phyloP scores from a whole-genome alignment of 106 monocot genomes.

The Narthecium ossifragum region DNA sequence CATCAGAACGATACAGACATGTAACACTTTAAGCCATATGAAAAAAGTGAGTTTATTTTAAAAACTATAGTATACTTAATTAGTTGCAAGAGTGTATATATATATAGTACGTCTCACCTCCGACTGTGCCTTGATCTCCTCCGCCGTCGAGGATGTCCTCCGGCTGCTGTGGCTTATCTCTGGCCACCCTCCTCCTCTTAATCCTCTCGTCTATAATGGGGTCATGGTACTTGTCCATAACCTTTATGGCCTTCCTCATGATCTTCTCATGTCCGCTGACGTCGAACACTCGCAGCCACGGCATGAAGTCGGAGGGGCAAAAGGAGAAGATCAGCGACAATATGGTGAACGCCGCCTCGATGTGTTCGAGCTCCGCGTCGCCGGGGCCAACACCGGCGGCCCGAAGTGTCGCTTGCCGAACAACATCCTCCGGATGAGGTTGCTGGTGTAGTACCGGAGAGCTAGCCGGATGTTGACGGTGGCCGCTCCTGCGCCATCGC shows the following conservation, averaged over 20 bases:
- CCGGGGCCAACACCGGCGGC: conserved; percentile 8
- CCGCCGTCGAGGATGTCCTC: conserved; percentile 20
- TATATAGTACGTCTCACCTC: conserved; percentile 3
- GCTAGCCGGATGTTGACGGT: not conserved
- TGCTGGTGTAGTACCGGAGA: conserved; percentile 5
- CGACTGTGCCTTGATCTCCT: conserved; percentile 31
- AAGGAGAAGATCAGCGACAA: conserved; percentile 8
- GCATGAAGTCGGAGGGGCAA: conserved; percentile 19
- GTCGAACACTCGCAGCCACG: conserved; percentile 16
- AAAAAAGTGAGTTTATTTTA: too few species aligned
- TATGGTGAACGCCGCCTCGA: conserved; percentile 12
- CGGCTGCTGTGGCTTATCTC: not conserved
- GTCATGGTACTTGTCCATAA: conserved; percentile 12
- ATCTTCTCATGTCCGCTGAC: conserved; percentile 26
- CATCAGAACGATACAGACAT: not conserved
- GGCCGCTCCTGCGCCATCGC: not conserved
- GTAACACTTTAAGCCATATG: too few species aligned
- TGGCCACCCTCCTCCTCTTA: not conserved
- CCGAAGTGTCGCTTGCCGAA: conserved; percentile 19
- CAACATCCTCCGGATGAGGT: conserved; percentile 18
- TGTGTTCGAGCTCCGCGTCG: conserved; percentile 18
- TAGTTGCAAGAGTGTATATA: not conserved
- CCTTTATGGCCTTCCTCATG: not conserved
- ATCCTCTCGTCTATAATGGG: conserved; percentile 28
- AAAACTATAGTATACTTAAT: not conserved